Conservation (phyloP, 352 stramenopile genomes). For the Aphanomyces stellatus region DNA sequence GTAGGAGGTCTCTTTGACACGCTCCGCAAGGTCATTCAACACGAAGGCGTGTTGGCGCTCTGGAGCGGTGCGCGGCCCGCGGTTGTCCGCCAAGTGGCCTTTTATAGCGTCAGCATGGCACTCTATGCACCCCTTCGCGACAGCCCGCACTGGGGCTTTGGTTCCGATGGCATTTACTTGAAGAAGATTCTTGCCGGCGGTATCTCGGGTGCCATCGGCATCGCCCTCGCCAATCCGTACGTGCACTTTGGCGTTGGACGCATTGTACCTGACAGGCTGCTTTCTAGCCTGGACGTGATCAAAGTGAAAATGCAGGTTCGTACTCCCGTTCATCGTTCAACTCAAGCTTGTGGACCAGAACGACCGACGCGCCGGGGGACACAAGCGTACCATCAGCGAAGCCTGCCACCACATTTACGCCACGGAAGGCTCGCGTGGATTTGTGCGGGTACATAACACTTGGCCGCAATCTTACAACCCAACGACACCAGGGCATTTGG, state of each 20-base stretch:
- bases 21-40: slow-evolving; percentile 47
- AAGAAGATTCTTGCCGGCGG: slow-evolving; percentile 77
- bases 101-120: slow-evolving; percentile 81
- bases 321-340: background rate
- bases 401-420: slow-evolving; percentile 66
- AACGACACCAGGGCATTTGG: slow-evolving; percentile 43
- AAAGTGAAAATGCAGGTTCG: slow-evolving; percentile 77
- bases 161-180: slow-evolving; percentile 51
- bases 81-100: slow-evolving; percentile 78
- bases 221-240: slow-evolving; percentile 80
- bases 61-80: slow-evolving; percentile 73
- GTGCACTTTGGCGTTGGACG: no score
- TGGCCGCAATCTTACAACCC: background rate
- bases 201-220: slow-evolving; percentile 65
- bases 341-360: background rate
- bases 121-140: slow-evolving; percentile 80
- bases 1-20: slow-evolving; percentile 56
- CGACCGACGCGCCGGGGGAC: background rate
- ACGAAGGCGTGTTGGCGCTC: slow-evolving; percentile 51
- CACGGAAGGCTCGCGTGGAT: slow-evolving; percentile 58
- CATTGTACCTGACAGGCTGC: no score
- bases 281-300: slow-evolving; percentile 71
- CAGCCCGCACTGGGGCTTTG: slow-evolving; percentile 31
- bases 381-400: slow-evolving; percentile 50
- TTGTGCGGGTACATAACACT: slow-evolving; percentile 34